phyloP scores from a whole-genome alignment of 495 filamentous ascomycete species.

The Annulohypoxylon moriforme region DNA sequence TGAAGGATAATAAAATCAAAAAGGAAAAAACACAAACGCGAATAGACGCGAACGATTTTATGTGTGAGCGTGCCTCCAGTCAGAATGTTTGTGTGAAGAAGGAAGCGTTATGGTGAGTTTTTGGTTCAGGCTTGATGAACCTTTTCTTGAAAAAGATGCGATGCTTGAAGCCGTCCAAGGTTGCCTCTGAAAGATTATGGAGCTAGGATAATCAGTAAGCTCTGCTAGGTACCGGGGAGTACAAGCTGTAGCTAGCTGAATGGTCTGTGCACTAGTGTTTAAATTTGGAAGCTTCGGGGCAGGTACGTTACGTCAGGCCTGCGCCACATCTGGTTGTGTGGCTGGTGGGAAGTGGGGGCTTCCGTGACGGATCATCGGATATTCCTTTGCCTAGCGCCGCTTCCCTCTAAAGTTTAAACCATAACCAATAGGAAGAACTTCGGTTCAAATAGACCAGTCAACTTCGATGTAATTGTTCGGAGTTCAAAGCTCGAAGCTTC shows the following conservation, averaged over 20 bases:
- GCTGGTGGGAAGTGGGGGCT: background rate
- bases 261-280: background rate
- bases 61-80: background rate
- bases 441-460: slow-evolving; percentile 23
- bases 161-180: background rate
- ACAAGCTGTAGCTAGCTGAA: background rate
- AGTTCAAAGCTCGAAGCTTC: background rate
- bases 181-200: background rate
- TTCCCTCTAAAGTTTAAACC: background rate
- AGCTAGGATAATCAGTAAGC: background rate
- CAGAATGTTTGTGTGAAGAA: background rate
- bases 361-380: background rate
- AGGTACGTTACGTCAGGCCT: background rate
- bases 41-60: background rate
- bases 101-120: background rate
- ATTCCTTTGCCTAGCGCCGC: background rate
- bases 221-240: background rate
- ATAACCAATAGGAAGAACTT: slow-evolving; percentile 9
- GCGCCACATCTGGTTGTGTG: background rate
- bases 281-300: too few relatives aligned
- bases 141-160: background rate
- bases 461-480: slow-evolving; percentile 6
- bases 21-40: slow-evolving; percentile 1
- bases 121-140: background rate
- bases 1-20: background rate